phyloP scores from a whole-genome alignment of 345 rosid species.

The Pseudoturritis turrita region DNA sequence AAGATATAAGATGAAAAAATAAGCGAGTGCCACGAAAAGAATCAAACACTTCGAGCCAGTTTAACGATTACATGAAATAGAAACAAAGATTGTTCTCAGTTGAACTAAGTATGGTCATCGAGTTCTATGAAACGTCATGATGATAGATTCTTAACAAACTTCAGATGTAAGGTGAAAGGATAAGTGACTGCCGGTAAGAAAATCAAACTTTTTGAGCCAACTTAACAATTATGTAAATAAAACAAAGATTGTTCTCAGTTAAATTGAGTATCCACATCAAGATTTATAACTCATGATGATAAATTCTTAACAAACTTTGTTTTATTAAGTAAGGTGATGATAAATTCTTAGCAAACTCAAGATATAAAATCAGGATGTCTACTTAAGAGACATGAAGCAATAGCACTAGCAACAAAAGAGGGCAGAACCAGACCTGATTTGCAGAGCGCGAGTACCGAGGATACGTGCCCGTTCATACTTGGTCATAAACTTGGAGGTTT shows the following conservation, averaged over 20 bases:
- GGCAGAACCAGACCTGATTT: conserved; percentile 49
- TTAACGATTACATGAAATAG: neutral
- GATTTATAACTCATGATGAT: neutral
- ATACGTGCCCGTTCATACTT: conserved; percentile 87
- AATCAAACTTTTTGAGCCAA: no score
- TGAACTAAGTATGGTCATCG: no score
- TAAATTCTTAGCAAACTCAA: neutral
- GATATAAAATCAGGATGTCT: neutral
- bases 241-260: neutral
- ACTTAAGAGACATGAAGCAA: neutral
- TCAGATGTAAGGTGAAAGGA: no score
- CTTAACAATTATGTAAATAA: neutral
- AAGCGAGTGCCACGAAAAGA: no score
- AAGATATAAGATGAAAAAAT: no score
- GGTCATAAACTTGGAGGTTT: conserved; percentile 75
- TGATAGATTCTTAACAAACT: neutral
- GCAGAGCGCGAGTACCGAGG: conserved; percentile 79
- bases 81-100: neutral
- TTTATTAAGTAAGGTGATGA: neutral
- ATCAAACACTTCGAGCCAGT: neutral
- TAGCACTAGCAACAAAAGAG: neutral
- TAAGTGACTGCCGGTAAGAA: no score
- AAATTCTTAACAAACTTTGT: neutral
- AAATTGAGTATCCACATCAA: neutral
- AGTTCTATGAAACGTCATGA: no score